phyloP scores from a whole-genome alignment of 164 flowering plant genomes.

The Berberis thunbergii region DNA sequence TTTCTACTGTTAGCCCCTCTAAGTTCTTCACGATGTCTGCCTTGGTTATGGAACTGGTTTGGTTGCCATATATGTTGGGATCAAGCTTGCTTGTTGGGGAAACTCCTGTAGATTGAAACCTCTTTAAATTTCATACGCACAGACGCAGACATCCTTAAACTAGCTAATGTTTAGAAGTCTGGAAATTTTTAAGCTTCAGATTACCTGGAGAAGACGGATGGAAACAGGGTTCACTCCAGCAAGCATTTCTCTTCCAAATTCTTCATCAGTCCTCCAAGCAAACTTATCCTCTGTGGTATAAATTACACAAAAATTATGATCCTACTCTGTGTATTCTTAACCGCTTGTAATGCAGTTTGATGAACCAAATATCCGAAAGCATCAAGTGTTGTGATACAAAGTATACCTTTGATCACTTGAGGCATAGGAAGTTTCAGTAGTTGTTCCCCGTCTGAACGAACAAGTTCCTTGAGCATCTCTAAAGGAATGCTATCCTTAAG shows the following conservation, averaged over 20 bases:
- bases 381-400: background rate
- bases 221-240: constrained; percentile 87
- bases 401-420: constrained; percentile 47
- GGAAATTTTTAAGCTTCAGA: background rate
- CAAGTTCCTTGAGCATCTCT: constrained; percentile 63
- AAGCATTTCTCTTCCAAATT: constrained; percentile 85
- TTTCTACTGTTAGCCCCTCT: constrained; percentile 49
- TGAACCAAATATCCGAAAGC: background rate
- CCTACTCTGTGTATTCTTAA: background rate
- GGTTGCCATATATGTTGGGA: constrained; percentile 51
- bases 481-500: constrained; percentile 46
- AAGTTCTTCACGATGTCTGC: constrained; percentile 44
- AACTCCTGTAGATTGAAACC: constrained; percentile 43
- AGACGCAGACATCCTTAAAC: background rate
- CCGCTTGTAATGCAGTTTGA: background rate
- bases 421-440: constrained; percentile 69
- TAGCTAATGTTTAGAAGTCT: background rate
- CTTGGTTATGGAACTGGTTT: constrained; percentile 46
- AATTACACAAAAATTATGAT: background rate
- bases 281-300: constrained; percentile 40
- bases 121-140: background rate
- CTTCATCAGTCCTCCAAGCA: constrained; percentile 96
- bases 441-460: constrained; percentile 57
- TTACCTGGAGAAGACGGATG: constrained; percentile 62
- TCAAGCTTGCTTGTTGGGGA: constrained; percentile 82